Evolutionary conservation across 169 alveolate species (phyloP), one percentile per base, ranked within the genome.

Genomic region (Plasmodium vivax): DNA sequence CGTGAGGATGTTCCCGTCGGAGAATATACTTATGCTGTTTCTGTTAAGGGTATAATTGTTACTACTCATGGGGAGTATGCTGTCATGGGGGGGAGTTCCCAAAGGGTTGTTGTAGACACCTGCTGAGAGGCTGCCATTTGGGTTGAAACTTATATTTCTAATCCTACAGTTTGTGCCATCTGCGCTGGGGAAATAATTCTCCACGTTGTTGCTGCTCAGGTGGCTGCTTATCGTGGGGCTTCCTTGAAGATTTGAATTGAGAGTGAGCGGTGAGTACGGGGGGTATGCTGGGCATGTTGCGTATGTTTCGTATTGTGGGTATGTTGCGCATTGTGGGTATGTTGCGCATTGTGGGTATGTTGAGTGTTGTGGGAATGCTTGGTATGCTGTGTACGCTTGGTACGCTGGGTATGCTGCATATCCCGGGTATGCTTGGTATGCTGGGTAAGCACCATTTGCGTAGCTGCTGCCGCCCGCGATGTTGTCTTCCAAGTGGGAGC

Each of bases 171-270:
- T 79, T 87, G 47, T 43, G 34, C 47, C 30, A 32, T 47, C 68
- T 27, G 80, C 10, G 58, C 2, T 45, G 54, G 72, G 34, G 34
- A 83, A 27, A 54, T 74, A 75, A 30, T 87, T 87, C 23, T 30
- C 82, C 8, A 19, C 16, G 68, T 34, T 5, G 6, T 36, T 87
- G 62, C 43, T 84, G 36, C 41, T 75, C 12, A 38, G 71, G 51
- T 80, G 38, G 41, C n/a, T n/a, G 38, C n/a, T 68, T 68, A 68
- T 19, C 77, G 14, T 43, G 30, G 14, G 47, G 5, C 2, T 38
- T 80, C 85, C 85, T 80, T 80, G 41, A 19, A 14, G 45, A 80
- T 9, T 80, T 36, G 85, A 30, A 4, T 80, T 80, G 32, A 5
- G 23, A 51, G 27, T n/a, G 58, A 12, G 7, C 14, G 58, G 4